Evolutionary conservation across 352 stramenopile genomes (phyloP), one percentile per base, ranked within the genome.

Genomic region (Thraustotheca clavata): DNA sequence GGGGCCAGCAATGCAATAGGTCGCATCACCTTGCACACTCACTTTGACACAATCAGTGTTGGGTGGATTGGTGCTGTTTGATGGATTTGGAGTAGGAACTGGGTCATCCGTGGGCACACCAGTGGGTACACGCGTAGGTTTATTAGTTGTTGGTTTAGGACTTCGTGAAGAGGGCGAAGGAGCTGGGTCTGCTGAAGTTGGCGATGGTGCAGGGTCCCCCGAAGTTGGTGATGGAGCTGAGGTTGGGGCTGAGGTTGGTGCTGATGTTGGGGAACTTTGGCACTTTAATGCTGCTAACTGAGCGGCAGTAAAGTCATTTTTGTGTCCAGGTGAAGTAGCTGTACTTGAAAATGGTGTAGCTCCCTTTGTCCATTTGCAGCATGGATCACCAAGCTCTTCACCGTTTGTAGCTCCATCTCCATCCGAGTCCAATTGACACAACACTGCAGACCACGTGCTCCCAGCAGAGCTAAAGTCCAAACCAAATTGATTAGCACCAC

Each of bases 341-440:
- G 11, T 35, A 7, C 9, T 36, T 14, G 38, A 47, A 12, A 11
- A 18, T 18, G 26, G 63, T 47, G 48, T 76, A 73, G 27, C 60
- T 70, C 40, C 68, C 40, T 40, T 69, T 41, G 20, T 71, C 76
- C 78, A 94, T 22, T 74, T 63, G 66, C 87, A 96, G 72, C 80
- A 83, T 48, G 83, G 83, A 62, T 96, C 87, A 4, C 87, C 84
- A 11, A 94, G 79, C 68, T 95, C 86, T 59, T 92, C 68, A 36
- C 84, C 84, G 71, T 95, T 95, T 40, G 83, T 93, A 34, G 82
- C 73, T 0, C 86, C 86, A 62, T 95, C 86, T 27, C 79, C 75
- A 50, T 95, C 86, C 40, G 72, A 85, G 65, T 95, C 86, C 27
- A 69, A 20, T 52, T 91, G 26, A 61, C 82, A 91, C 32, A 90